Evolutionary conservation across 768 basidiomycete genomes (phyloP).

Genomic region (Leccinum broughii): DNA sequence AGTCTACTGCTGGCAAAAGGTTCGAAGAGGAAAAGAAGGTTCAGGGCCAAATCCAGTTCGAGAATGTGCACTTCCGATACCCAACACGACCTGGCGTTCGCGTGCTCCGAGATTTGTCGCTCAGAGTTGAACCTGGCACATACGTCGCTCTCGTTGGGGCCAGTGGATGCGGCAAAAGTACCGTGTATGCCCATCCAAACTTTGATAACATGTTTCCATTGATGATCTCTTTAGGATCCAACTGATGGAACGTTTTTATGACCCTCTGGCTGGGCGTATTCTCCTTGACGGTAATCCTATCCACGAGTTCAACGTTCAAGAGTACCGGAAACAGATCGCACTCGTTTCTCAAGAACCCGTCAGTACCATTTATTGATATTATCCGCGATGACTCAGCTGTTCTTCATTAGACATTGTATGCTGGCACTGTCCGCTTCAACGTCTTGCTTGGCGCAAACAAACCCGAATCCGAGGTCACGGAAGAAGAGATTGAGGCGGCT

Average conservation of each 20-base stretch:
- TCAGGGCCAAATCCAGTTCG: slow-evolving; percentile 69
- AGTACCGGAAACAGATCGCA: slow-evolving; percentile 86
- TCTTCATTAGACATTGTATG: slow-evolving; percentile 62
- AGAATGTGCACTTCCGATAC: slow-evolving; percentile 87
- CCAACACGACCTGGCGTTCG: slow-evolving; percentile 85
- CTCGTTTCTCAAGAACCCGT: slow-evolving; percentile 88
- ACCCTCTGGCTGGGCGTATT: slow-evolving; percentile 70
- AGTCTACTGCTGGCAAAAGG: slow-evolving; percentile 61
- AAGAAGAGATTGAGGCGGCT: slow-evolving; percentile 82
- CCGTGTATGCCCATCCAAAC: slow-evolving; percentile 50
- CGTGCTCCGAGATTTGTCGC: slow-evolving; percentile 77
- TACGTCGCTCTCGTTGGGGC: slow-evolving; percentile 84
- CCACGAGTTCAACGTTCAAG: slow-evolving; percentile 74
- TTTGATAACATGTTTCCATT: background rate
- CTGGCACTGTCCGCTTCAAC: slow-evolving; percentile 91
- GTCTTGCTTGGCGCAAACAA: slow-evolving; percentile 84
- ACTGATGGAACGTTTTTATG: slow-evolving; percentile 82
- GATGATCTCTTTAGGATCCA: slow-evolving; percentile 54
- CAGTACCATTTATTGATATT: slow-evolving; percentile 10
- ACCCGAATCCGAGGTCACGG: slow-evolving; percentile 73
- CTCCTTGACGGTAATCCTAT: slow-evolving; percentile 77
- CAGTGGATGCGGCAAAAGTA: slow-evolving; percentile 80
- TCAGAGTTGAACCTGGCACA: slow-evolving; percentile 72
- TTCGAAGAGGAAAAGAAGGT: slow-evolving; percentile 42
- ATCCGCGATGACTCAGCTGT: background rate